Percentiles rank a stretch among this genome's conserved stretches.
Evolutionary conservation across 2,329 filamentous ascomycete genomes (phyloP).

Genomic region (Dryadomyces quercus-mongolicae): DNA sequence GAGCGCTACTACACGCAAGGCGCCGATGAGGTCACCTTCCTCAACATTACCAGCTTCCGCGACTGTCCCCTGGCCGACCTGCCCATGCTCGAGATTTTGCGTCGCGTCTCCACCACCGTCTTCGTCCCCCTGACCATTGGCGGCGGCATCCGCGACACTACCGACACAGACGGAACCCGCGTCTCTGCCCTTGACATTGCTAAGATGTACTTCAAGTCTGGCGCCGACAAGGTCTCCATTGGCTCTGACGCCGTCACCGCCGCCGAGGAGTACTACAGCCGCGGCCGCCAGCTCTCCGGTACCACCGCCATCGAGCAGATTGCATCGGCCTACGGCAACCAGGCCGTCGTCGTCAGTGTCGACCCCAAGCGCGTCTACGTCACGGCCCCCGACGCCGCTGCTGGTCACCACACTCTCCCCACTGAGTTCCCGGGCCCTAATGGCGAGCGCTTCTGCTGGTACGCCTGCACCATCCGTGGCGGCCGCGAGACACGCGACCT

Average conservation of each 20-base stretch:
- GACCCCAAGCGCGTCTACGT: slow-evolving; percentile 91
- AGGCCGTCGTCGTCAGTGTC: slow-evolving; percentile 91
- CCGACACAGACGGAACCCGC: slow-evolving; percentile 75
- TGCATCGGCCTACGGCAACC: slow-evolving; percentile 82
- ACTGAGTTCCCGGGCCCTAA: slow-evolving; percentile 59
- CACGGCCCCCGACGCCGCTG: slow-evolving; percentile 49
- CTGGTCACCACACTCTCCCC: slow-evolving; percentile 59
- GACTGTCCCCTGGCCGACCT: slow-evolving; percentile 86
- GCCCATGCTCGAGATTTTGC: slow-evolving; percentile 90
- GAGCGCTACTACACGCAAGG: slow-evolving; percentile 91
- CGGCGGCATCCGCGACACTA: slow-evolving; percentile 85
- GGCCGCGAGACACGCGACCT: slow-evolving; percentile 89
- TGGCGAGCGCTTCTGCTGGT: slow-evolving; percentile 83
- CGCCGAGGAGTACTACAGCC: slow-evolving; percentile 77
- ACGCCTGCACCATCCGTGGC: slow-evolving; percentile 93
- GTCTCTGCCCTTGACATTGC: slow-evolving; percentile 89
- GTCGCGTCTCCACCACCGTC: slow-evolving; percentile 75
- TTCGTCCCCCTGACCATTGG: slow-evolving; percentile 95
- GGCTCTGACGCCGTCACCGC: slow-evolving; percentile 89
- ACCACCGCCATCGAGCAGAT: slow-evolving; percentile 93
- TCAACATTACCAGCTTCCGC: slow-evolving; percentile 97
- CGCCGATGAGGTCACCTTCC: slow-evolving; percentile 91
- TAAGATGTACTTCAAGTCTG: slow-evolving; percentile 92
- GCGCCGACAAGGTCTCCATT: slow-evolving; percentile 95
- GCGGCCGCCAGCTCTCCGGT: slow-evolving; percentile 57